Conservation (phyloP, 139 green algal species). For the Chlamydomonas incerta region DNA sequence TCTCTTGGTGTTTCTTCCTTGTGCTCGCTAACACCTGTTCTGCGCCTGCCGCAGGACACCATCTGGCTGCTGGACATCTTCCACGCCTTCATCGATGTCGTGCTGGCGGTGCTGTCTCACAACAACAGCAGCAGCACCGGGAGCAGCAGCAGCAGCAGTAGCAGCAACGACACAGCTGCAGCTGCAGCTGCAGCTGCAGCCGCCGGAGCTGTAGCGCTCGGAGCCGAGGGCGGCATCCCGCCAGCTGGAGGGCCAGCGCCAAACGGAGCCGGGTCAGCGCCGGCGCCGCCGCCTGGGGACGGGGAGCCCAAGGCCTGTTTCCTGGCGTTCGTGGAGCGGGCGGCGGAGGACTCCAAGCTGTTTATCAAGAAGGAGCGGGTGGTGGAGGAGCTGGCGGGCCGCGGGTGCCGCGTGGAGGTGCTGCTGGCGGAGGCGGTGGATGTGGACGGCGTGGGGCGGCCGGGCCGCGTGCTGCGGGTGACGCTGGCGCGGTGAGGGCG, state of each 20-base stretch:
- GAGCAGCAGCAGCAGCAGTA: too few species aligned
- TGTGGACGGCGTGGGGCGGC: conserved; percentile 10
- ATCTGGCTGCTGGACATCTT: conserved; percentile 56
- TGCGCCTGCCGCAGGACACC: too few species aligned
- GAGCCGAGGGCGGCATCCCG: too few species aligned
- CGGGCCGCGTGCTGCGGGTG: conserved; percentile 30
- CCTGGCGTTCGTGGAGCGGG: conserved; percentile 47
- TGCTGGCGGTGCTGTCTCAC: conserved; percentile 31
- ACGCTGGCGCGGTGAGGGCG: neutral
- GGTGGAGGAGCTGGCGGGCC: conserved; percentile 14
- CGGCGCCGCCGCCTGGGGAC: too few species aligned
- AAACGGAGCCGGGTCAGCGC: too few species aligned
- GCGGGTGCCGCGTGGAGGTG: neutral
- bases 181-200: too few species aligned
- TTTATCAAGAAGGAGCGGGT: conserved; percentile 36
- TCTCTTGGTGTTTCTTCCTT: too few species aligned
- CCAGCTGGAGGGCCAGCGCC: too few species aligned
- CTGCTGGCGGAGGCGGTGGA: conserved; percentile 27
- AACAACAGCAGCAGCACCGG: neutral
- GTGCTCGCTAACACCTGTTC: too few species aligned
- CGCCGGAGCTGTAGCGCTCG: too few species aligned
- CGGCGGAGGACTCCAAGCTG: conserved; percentile 20
- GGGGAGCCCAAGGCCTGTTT: neutral
- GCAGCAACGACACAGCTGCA: neutral
- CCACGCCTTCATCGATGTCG: conserved; percentile 24